These are phyloP conservation scores for Trichosporon sp. DNA, from an alignment of 1,284 basidiomycete species.

Conservation along the genomic window DNA sequence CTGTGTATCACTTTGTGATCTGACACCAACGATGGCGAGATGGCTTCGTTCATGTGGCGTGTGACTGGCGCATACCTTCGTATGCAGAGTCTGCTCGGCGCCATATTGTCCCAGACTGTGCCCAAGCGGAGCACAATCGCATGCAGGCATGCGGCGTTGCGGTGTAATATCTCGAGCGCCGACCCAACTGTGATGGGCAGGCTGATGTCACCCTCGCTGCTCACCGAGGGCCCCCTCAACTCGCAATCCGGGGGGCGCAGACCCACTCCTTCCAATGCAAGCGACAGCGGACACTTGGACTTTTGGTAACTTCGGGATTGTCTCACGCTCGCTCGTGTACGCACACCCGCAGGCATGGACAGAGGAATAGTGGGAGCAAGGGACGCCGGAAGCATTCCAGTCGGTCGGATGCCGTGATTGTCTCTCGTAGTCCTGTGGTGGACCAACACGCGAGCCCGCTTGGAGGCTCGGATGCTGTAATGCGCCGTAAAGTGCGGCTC, in stretches of 20 bases:
- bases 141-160: conserved; percentile 3
- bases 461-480: conserved; percentile 1
- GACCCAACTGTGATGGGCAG: neutral
- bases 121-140: neutral
- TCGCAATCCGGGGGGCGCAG: no score
- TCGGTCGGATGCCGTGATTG: conserved; percentile 5
- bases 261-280: neutral
- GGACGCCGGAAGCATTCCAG: conserved; percentile 14
- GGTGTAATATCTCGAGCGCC: neutral
- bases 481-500: neutral
- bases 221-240: neutral
- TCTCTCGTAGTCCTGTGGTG: neutral
- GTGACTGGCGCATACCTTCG: neutral
- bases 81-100: no score
- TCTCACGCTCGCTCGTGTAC: no score
- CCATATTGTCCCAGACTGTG: neutral
- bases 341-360: no score
- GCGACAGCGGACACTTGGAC: neutral
- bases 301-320: neutral
- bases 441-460: neutral
- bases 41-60: conserved; percentile 7
- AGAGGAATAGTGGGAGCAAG: neutral
- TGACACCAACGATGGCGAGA: conserved; percentile 1
- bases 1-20: neutral
- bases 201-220: no score